Percentiles rank a stretch among this genome's conserved stretches.
phyloP scores from a whole-genome alignment of 306 rosid species.

The Cucurbita pepo region DNA sequence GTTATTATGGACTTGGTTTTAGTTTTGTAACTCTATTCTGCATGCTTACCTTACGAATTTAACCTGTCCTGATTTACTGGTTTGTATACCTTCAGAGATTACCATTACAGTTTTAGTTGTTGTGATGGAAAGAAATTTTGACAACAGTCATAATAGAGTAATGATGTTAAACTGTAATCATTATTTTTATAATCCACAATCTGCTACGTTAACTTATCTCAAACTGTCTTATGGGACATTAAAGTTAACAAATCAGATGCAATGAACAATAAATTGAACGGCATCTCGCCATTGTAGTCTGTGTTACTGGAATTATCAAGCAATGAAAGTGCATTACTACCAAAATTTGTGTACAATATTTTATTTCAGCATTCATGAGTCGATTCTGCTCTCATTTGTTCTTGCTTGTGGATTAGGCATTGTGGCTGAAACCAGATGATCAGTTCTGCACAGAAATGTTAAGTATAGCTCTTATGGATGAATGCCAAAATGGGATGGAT shows the following conservation, averaged over 20 bases:
- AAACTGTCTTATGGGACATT: not conserved
- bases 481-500: conserved; percentile 38
- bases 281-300: not conserved
- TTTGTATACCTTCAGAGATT: not conserved
- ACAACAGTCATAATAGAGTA: not conserved
- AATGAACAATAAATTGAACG: not conserved
- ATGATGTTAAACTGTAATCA: not conserved
- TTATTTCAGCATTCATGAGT: not conserved
- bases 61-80: not conserved
- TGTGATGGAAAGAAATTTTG: not conserved
- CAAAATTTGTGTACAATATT: not conserved
- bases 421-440: conserved; percentile 78
- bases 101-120: not conserved
- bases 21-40: not conserved
- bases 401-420: conserved; percentile 39
- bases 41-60: not conserved
- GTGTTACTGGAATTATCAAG: not conserved
- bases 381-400: conserved; percentile 10
- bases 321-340: not conserved
- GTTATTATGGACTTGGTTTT: not conserved
- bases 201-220: not conserved
- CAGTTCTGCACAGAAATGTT: conserved; percentile 91
- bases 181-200: not conserved
- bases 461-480: conserved; percentile 59
- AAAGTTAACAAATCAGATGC: not conserved